These are phyloP conservation scores for Nadsonia starkeyi-henricii DNA, from an alignment of 1,139 yeast species.

Conservation along the genomic window DNA sequence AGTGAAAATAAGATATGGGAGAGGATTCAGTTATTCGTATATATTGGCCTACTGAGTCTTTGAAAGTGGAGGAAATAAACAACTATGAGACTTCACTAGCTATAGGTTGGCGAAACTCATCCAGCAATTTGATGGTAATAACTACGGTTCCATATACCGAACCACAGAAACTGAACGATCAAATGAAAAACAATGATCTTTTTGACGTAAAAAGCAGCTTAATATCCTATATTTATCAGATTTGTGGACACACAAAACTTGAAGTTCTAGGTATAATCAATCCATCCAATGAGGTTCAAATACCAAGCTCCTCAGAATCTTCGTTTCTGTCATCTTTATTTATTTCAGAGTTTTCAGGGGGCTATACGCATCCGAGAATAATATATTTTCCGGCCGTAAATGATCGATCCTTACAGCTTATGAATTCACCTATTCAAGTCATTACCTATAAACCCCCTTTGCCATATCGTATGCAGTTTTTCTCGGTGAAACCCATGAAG, in stretches of 20 bases:
- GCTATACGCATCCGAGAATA: background rate
- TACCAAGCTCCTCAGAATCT: background rate
- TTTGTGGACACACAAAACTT: background rate
- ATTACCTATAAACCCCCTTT: constrained; percentile 64
- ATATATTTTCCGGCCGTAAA: background rate
- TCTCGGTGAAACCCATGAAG: constrained; percentile 57
- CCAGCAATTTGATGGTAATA: background rate
- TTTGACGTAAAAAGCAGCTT: background rate
- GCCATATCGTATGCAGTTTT: constrained; percentile 61
- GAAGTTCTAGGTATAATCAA: background rate
- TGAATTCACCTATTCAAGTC: constrained; percentile 23
- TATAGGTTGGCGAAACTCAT: background rate
- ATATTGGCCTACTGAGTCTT: background rate
- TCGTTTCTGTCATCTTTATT: background rate
- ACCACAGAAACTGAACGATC: background rate
- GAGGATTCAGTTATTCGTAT: background rate
- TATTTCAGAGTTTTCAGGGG: background rate
- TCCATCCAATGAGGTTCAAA: background rate
- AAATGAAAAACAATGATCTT: background rate
- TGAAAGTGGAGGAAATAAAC: background rate
- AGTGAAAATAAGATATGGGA: background rate
- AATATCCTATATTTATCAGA: background rate
- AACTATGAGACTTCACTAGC: background rate
- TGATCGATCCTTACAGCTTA: background rate
- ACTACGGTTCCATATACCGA: background rate